Evolutionary conservation across 495 filamentous ascomycete genomes (phyloP).

Genomic region (Penicillium mononematosum): DNA sequence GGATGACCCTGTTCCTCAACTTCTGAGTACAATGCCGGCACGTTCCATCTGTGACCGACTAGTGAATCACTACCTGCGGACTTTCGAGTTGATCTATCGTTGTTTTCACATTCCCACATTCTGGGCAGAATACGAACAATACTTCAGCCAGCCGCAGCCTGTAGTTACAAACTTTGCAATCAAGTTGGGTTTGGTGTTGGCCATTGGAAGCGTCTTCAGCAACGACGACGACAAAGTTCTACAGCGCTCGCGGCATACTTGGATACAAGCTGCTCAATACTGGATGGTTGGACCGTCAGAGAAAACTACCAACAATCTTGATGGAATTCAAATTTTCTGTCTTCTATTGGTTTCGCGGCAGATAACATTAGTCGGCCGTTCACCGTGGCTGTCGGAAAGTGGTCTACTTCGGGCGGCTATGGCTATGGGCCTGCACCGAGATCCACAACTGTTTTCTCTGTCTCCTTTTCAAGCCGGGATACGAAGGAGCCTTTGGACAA

Average conservation of each 20-base stretch:
- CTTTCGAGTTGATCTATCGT: slow-evolving; percentile 46
- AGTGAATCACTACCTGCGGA: slow-evolving; percentile 45
- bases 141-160: slow-evolving; percentile 34
- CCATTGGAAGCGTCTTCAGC: slow-evolving; percentile 18
- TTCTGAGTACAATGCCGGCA: slow-evolving; percentile 21
- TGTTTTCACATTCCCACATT: slow-evolving; percentile 46
- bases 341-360: slow-evolving; percentile 8
- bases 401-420: slow-evolving; percentile 6
- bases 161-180: slow-evolving; percentile 17
- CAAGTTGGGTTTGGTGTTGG: slow-evolving; percentile 26
- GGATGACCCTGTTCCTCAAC: slow-evolving; percentile 21
- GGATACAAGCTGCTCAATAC: slow-evolving; percentile 8
- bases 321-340: slow-evolving; percentile 8
- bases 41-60: slow-evolving; percentile 37
- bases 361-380: slow-evolving; percentile 3
- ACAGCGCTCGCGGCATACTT: background rate
- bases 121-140: slow-evolving; percentile 43
- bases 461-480: background rate
- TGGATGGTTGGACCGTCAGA: slow-evolving; percentile 9
- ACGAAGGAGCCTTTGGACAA: background rate
- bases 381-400: slow-evolving; percentile 6
- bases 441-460: slow-evolving; percentile 1
- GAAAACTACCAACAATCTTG: slow-evolving; percentile 7
- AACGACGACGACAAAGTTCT: background rate
- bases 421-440: slow-evolving; percentile 6